A percentile compares a stretch with the other conserved stretches of the same genome.
Evolutionary conservation across 495 filamentous ascomycete species (phyloP).

Genomic region (Chaetomium fimeti): DNA sequence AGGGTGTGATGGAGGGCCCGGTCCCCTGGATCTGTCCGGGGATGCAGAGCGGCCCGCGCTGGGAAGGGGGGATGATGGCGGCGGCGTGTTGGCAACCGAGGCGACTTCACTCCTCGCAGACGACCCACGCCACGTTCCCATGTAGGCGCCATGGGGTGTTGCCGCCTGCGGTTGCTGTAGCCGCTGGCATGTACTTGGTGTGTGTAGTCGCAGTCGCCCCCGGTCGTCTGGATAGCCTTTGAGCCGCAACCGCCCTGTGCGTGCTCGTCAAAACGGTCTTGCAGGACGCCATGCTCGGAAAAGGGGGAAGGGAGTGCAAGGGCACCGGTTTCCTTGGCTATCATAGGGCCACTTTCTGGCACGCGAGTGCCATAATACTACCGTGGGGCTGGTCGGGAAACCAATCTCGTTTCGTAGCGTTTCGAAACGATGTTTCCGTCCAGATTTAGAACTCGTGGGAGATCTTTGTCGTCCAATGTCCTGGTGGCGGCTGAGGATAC

Average conservation of each 20-base stretch:
- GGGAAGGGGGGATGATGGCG: background rate
- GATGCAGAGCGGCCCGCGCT: slow-evolving; percentile 1
- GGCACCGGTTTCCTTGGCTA: slow-evolving; percentile 4
- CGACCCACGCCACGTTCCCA: background rate
- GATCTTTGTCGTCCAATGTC: slow-evolving; percentile 24
- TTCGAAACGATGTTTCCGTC: slow-evolving; percentile 24
- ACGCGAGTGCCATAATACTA: slow-evolving; percentile 21
- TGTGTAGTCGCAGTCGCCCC: background rate
- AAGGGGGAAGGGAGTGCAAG: slow-evolving; percentile 1
- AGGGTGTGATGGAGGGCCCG: slow-evolving; percentile 15
- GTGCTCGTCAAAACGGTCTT: slow-evolving; percentile 5
- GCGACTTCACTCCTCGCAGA: background rate
- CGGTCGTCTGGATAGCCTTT: slow-evolving; percentile 18
- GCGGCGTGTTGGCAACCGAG: background rate
- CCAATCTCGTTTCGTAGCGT: slow-evolving; percentile 10
- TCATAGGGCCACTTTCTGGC: background rate
- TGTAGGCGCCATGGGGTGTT: background rate
- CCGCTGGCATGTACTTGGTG: slow-evolving; percentile 12
- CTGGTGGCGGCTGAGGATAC: slow-evolving; percentile 11
- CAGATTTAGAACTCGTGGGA: slow-evolving; percentile 14
- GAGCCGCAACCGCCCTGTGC: slow-evolving; percentile 15
- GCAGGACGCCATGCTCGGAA: slow-evolving; percentile 14
- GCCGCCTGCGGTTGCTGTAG: slow-evolving; percentile 15
- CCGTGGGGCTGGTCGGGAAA: slow-evolving; percentile 16
- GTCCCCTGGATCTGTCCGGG: background rate